These are phyloP conservation scores for Saturnispora sanitii DNA, from an alignment of 805 yeast species.

Conservation along the genomic window DNA sequence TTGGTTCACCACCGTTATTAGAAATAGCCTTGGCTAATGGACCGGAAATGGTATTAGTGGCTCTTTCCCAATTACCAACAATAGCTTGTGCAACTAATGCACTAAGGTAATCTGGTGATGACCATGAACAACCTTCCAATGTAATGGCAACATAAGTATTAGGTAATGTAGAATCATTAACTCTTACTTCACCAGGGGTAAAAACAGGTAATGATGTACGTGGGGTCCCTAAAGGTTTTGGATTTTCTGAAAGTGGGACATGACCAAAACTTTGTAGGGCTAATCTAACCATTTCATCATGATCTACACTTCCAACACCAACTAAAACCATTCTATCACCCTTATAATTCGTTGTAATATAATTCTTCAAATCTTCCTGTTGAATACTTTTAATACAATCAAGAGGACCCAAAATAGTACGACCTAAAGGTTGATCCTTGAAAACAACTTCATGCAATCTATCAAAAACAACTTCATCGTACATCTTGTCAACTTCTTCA, in stretches of 20 bases:
- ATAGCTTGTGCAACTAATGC: slow-evolving; percentile 95
- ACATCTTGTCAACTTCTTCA: slow-evolving; percentile 97
- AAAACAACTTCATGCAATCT: slow-evolving; percentile 89
- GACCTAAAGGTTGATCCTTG: slow-evolving; percentile 85
- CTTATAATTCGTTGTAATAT: slow-evolving; percentile 78
- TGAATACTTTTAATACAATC: slow-evolving; percentile 76
- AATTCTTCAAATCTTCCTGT: slow-evolving; percentile 64
- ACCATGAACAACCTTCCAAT: slow-evolving; percentile 98
- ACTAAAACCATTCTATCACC: slow-evolving; percentile 98
- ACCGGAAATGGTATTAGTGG: slow-evolving; percentile 73
- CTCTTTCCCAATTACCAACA: slow-evolving; percentile 95
- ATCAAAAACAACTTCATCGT: slow-evolving; percentile 96
- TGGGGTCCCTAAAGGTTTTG: slow-evolving; percentile 63
- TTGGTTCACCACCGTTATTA: slow-evolving; percentile 44
- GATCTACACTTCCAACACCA: slow-evolving; percentile 91
- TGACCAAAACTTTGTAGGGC: slow-evolving; percentile 75
- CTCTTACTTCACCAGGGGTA: slow-evolving; percentile 75
- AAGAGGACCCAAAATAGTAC: slow-evolving; percentile 93
- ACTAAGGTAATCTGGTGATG: slow-evolving; percentile 87
- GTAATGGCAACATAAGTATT: slow-evolving; percentile 88
- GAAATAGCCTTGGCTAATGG: slow-evolving; percentile 59
- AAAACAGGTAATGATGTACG: slow-evolving; percentile 71
- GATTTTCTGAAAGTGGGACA: slow-evolving; percentile 42
- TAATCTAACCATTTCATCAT: slow-evolving; percentile 64
- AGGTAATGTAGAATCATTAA: slow-evolving; percentile 75